Evolutionary conservation across 306 rosid species (phyloP), one percentile per base, ranked within the genome.

Genomic region (Lathyrus sativus): DNA sequence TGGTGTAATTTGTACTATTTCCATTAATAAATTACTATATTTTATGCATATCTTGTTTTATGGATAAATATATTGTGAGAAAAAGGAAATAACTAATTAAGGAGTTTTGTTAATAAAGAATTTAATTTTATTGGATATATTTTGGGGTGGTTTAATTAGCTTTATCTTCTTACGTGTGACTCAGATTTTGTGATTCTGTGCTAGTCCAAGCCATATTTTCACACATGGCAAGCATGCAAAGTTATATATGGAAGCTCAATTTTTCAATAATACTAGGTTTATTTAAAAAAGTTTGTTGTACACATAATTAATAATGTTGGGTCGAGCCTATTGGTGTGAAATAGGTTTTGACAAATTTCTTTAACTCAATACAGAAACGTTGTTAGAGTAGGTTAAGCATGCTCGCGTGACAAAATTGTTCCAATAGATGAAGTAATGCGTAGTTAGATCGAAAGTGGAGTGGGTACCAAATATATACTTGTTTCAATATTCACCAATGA

Each of bases 161-260:
- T 39, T 28, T 41, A 44, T 45, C 56, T 33, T 46, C 67, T 57
- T 65, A 13, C 11, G 26, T 50, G 10, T 35, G 44, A 14, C 56
- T 43, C 7, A n/a, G 66, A 38, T 55, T 3, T 56, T 73, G 13
- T 10, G 9, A 60, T 59, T 62, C 57, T 60, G 78, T 44, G 78
- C 50, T 58, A 24, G 26, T 39, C 15, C 70, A 54, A 33, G 22
- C 61, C 49, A 63, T 44, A 72, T 77, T 11, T 19, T 65, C n/a
- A 72, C 78, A 84, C 72, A 50, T 78, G 85, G 82, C 82, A 65
- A 62, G 38, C 83, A 75, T 79, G 83, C 79, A 39, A 8, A 59
- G 29, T 28, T 35, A 39, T n/a, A n/a, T n/a, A n/a, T 28, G 50
- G 19, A 48, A 44, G 31, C 60, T 3, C 56, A 45, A 35, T 55